These are phyloP conservation scores for Solanum lycopersicoides DNA, from an alignment of 257 asterid species.

Conservation along the genomic window DNA sequence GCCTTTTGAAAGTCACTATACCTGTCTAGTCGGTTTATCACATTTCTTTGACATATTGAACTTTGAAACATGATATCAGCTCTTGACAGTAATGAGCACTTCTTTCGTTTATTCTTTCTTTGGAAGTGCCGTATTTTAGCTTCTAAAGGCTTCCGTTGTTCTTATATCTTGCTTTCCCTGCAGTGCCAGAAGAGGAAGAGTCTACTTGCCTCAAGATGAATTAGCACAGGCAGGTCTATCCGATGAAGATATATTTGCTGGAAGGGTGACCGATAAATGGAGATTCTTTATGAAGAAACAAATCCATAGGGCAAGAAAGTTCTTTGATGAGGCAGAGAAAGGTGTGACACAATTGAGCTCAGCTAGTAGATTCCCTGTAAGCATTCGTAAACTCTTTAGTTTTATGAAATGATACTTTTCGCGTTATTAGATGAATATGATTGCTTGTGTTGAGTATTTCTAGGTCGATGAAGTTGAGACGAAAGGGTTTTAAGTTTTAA, in stretches of 20 bases:
- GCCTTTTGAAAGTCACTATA: too few relatives aligned
- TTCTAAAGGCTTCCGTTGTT: neutral
- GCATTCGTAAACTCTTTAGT: conserved; percentile 1
- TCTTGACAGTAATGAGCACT: too few relatives aligned
- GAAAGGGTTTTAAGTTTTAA: neutral
- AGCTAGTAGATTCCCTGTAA: conserved; percentile 98
- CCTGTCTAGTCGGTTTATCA: too few relatives aligned
- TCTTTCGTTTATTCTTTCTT: too few relatives aligned
- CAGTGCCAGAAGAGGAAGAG: conserved; percentile 91
- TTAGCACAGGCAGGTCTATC: conserved; percentile 83
- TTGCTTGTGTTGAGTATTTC: neutral
- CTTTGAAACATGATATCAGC: too few relatives aligned
- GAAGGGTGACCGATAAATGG: conserved; percentile 91
- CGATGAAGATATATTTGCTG: conserved; percentile 75
- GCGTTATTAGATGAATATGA: neutral
- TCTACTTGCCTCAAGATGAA: conserved; percentile 94
- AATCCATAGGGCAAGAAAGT: conserved; percentile 74
- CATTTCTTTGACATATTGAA: too few relatives aligned
- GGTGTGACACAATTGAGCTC: conserved; percentile 78
- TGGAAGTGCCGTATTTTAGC: neutral
- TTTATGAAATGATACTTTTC: neutral
- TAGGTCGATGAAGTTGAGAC: neutral
- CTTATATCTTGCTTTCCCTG: neutral
- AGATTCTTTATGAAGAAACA: conserved; percentile 87
- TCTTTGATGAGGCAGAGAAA: conserved; percentile 81